phyloP scores from a whole-genome alignment of 2,329 filamentous ascomycete species.

The Apiospora pterosperma region DNA sequence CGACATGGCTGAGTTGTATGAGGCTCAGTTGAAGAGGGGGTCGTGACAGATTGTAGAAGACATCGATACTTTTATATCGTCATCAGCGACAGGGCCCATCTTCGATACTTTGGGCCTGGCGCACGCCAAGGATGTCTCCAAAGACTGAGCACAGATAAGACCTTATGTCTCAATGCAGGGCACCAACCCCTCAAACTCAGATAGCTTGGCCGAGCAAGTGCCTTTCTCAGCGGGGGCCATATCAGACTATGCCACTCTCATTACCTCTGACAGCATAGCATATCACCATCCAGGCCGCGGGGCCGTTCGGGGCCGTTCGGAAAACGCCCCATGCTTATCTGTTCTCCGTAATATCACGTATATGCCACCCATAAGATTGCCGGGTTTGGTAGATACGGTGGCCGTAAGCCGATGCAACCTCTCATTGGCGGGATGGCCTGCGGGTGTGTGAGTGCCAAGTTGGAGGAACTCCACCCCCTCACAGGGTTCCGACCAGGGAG shows the following conservation, averaged over 20 bases:
- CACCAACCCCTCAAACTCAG: background rate
- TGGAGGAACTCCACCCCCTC: background rate
- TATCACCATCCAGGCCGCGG: background rate
- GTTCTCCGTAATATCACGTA: background rate
- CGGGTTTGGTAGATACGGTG: background rate
- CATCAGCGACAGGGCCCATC: background rate
- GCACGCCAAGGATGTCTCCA: background rate
- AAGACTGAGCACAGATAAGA: background rate
- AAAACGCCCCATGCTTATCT: background rate
- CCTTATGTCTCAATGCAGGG: background rate
- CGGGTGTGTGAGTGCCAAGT: background rate
- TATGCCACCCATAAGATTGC: background rate
- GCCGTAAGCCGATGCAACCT: background rate
- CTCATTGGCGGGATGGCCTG: background rate
- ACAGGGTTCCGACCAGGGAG: no score
- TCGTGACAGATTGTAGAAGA: background rate
- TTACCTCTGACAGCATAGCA: background rate
- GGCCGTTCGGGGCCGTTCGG: no score
- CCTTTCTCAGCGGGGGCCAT: background rate
- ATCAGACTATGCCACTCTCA: no score
- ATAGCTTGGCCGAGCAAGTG: background rate
- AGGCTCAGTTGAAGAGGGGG: background rate
- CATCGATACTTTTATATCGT: background rate
- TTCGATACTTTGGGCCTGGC: background rate
- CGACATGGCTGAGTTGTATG: background rate